A percentile compares a stretch with the other conserved stretches of the same genome.
These are phyloP conservation scores for Beta vulgaris DNA, from an alignment of 148 eudicot species.

Conservation along the genomic window DNA sequence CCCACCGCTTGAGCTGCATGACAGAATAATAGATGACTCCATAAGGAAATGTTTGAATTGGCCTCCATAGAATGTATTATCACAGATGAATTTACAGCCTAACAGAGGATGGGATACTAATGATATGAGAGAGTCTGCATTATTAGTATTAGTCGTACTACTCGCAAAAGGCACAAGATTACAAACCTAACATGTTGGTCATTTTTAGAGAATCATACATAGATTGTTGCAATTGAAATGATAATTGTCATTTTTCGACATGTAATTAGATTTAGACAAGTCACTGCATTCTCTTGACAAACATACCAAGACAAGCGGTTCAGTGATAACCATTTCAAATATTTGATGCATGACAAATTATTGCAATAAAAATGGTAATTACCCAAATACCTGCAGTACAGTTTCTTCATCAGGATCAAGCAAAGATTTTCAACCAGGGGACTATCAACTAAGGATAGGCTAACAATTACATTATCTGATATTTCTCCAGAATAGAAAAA, in stretches of 20 bases:
- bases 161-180: not conserved
- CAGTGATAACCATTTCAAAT: not conserved
- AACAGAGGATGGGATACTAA: not conserved
- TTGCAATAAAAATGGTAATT: not conserved
- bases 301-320: not conserved
- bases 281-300: not conserved
- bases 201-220: not conserved
- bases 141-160: not conserved
- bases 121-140: not conserved
- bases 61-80: not conserved
- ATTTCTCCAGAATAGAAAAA: too few species aligned
- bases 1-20: conserved; percentile 87
- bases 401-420: not conserved
- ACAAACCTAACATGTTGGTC: not conserved
- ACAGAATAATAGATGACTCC: not conserved
- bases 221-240: not conserved
- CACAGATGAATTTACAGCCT: not conserved
- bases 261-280: not conserved
- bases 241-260: not conserved
- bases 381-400: not conserved
- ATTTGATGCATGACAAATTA: not conserved
- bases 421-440: too few species aligned
- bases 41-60: not conserved
- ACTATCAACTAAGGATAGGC: not conserved
- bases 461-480: too few species aligned